Percentiles rank a stretch among this genome's conserved stretches.
These are phyloP conservation scores for Combretum micranthum DNA, from an alignment of 345 rosid species.

Conservation along the genomic window DNA sequence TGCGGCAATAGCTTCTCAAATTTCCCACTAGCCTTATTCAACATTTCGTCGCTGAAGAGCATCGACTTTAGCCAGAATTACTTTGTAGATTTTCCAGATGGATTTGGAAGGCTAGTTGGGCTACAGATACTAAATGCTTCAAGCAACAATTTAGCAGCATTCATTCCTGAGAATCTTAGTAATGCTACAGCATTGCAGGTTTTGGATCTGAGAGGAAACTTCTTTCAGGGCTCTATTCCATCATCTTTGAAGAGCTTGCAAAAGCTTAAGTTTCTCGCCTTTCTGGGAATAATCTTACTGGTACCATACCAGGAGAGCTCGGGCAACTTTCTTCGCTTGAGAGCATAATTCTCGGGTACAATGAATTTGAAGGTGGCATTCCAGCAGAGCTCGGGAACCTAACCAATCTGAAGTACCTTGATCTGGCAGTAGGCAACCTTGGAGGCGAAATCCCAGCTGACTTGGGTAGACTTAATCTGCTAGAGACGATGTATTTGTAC, in stretches of 20 bases:
- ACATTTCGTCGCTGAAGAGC: conserved; percentile 42
- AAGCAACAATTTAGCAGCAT: conserved; percentile 68
- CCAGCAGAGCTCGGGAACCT: conserved; percentile 71
- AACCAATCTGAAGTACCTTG: conserved; percentile 67
- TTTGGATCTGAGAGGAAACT: conserved; percentile 85
- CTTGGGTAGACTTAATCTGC: conserved; percentile 51
- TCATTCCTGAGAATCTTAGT: conserved; percentile 67
- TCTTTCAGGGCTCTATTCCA: conserved; percentile 74
- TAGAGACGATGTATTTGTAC: conserved; percentile 61
- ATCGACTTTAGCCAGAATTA: conserved; percentile 75
- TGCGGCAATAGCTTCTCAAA: conserved; percentile 57
- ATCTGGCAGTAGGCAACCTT: conserved; percentile 64
- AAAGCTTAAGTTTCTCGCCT: conserved; percentile 72
- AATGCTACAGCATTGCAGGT: conserved; percentile 50
- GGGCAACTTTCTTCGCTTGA: conserved; percentile 74
- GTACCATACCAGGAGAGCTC: conserved; percentile 55
- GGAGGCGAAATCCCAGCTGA: conserved; percentile 68
- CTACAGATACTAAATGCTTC: conserved; percentile 71
- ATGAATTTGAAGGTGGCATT: conserved; percentile 66
- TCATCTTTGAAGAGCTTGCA: conserved; percentile 53
- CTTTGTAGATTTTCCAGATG: conserved; percentile 36
- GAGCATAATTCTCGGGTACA: conserved; percentile 81
- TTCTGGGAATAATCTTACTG: conserved; percentile 86
- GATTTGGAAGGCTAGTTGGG: conserved; percentile 47
- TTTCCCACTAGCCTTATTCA: conserved; percentile 38